These are phyloP conservation scores for Papilionanthe hybrid DNA, from an alignment of 116 monocot genomes.

Conservation along the genomic window DNA sequence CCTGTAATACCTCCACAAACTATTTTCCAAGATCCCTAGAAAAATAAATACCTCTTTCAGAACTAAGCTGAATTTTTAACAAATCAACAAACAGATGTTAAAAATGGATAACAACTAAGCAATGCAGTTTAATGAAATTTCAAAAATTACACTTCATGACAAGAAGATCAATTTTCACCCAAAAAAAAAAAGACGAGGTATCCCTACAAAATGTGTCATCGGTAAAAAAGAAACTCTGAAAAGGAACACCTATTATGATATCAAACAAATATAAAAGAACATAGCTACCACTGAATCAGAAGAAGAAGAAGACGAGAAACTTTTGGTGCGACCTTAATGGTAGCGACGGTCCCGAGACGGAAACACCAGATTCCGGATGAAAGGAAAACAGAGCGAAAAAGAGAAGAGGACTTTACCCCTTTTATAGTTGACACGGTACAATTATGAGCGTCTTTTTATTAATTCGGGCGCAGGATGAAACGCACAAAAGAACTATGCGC, in stretches of 20 bases:
- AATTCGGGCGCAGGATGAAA: neutral
- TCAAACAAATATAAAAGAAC: neutral
- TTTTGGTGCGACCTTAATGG: neutral
- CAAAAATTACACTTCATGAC: neutral
- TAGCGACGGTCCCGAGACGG: neutral
- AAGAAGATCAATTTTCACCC: neutral
- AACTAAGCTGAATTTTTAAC: neutral
- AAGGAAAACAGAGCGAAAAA: too few species aligned
- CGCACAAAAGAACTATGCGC: neutral
- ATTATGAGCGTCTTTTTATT: neutral
- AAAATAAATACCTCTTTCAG: neutral
- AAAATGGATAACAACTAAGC: neutral
- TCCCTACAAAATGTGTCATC: neutral
- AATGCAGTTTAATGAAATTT: neutral
- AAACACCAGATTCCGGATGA: neutral
- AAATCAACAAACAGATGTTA: neutral
- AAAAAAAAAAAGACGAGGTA: neutral
- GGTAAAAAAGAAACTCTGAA: neutral
- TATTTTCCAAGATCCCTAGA: neutral
- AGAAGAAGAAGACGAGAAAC: neutral
- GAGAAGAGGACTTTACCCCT: neutral
- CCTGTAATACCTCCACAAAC: neutral
- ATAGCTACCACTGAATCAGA: neutral
- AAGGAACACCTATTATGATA: neutral
- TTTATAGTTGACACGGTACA: neutral